A percentile compares a stretch with the other conserved stretches of the same genome.
Conservation (phyloP, 1,139 yeast genomes). For the Yarrowia galli region DNA sequence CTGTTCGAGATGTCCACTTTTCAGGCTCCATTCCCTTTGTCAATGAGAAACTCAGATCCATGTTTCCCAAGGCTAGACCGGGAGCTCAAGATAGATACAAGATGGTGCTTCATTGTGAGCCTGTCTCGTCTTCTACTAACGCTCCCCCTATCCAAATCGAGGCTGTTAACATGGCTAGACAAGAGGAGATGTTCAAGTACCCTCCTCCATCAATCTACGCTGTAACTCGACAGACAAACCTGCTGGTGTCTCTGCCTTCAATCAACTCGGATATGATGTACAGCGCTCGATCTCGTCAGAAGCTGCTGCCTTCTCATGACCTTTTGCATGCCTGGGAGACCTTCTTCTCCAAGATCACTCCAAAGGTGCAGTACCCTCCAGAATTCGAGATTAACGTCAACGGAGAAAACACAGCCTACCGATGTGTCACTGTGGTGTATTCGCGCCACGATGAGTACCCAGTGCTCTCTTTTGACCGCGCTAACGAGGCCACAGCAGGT, state of each 20-base stretch:
- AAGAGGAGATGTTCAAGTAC: neutral
- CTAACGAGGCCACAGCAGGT: neutral
- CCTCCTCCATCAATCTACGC: slow-evolving; percentile 25
- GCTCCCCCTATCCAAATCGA: slow-evolving; percentile 14
- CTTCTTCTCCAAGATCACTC: neutral
- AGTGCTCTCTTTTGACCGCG: neutral
- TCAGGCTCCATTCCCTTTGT: slow-evolving; percentile 18
- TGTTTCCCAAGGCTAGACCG: neutral
- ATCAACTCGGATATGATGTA: slow-evolving; percentile 8
- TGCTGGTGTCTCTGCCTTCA: slow-evolving; percentile 8
- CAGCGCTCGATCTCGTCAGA: neutral
- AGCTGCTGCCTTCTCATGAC: neutral
- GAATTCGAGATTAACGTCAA: slow-evolving; percentile 13
- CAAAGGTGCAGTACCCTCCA: neutral
- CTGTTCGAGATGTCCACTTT: neutral
- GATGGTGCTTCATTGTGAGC: neutral
- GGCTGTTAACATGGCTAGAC: neutral
- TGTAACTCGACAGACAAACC: neutral
- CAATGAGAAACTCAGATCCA: neutral
- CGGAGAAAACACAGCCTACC: neutral
- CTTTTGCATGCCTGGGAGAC: neutral
- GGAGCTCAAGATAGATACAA: slow-evolving; percentile 7
- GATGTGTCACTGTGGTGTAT: neutral
- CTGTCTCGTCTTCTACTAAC: neutral
- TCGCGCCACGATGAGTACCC: slow-evolving; percentile 11